Percentiles rank a stretch among this genome's conserved stretches.
Conservation (phyloP, 257 asterid species). For the Ajuga chamaepitys region DNA sequence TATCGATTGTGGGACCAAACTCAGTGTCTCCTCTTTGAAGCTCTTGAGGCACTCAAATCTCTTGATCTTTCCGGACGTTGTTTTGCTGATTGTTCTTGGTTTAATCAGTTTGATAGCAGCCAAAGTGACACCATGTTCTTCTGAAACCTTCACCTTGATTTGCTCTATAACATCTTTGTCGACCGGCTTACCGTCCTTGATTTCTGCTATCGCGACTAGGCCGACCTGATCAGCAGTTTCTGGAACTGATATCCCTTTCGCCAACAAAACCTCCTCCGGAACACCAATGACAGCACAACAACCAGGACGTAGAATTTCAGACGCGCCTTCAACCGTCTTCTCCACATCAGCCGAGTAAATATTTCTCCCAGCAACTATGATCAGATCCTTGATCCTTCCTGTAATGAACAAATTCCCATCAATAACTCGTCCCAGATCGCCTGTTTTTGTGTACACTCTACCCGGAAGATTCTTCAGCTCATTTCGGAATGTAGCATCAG, state of each 20-base stretch:
- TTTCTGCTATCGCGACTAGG: slow-evolving; percentile 75
- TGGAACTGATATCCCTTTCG: slow-evolving; percentile 51
- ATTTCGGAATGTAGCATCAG: slow-evolving; percentile 46
- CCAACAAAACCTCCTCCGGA: slow-evolving; percentile 58
- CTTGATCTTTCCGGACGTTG: slow-evolving; percentile 75
- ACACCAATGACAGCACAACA: slow-evolving; percentile 85
- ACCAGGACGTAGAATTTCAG: slow-evolving; percentile 68
- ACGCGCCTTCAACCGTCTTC: slow-evolving; percentile 75
- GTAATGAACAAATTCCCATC: slow-evolving; percentile 61
- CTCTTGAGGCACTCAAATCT: slow-evolving; percentile 79
- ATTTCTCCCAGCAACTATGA: slow-evolving; percentile 79
- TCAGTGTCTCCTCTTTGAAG: slow-evolving; percentile 57
- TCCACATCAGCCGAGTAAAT: slow-evolving; percentile 77
- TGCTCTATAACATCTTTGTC: slow-evolving; percentile 42
- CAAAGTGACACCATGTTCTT: slow-evolving; percentile 71
- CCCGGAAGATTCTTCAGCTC: slow-evolving; percentile 25
- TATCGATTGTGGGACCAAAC: slow-evolving; percentile 44
- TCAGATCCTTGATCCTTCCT: slow-evolving; percentile 83
- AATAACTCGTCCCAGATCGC: slow-evolving; percentile 64
- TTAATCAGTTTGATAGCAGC: slow-evolving; percentile 59
- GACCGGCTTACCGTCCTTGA: slow-evolving; percentile 54
- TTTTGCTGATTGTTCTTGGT: slow-evolving; percentile 73
- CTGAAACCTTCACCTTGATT: slow-evolving; percentile 49
- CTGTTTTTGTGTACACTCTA: slow-evolving; percentile 54
- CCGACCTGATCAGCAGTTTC: slow-evolving; percentile 69